Evolutionary conservation across 164 flowering plant genomes (phyloP), one percentile per base, ranked within the genome.

Genomic region (Brasenia schreberi): DNA sequence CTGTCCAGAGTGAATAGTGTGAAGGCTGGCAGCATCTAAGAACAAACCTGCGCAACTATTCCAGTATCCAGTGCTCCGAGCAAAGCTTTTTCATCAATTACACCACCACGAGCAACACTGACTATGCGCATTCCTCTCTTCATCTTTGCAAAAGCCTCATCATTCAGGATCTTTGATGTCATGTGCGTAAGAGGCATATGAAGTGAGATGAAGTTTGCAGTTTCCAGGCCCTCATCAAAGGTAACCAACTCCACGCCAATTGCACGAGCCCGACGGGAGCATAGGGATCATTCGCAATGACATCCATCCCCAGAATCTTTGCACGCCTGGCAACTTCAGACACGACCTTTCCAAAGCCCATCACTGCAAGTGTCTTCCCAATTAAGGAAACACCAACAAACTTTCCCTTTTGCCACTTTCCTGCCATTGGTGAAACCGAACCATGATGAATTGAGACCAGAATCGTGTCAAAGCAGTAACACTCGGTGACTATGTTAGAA

Each of bases 181-280:
- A 90, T 67, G 62, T 93, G 84, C 23, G 96, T 89, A 43, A 89
- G 88, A 53, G 96, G 93, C 96, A 87, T 87, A 74, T 89, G 93
- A 69, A 89, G 77, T 3, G 96, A 89, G 76, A 89, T 81, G 81
- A 89, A 89, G 73, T 89, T 93, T 18, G 96, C 88, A 62, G 82
- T 74, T 5, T 85, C 64, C 42, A 89, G 62, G 65, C 91, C 96
- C 69, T 85, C 89, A 49, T 89, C 93, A 77, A 87, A 87, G 70
- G 78, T 64, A 62, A 87, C 93, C 65, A 89, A 82, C 27, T 89
- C 93, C 62, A 87, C 96, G 23, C 96, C 96, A 5, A 89, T 76
- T n/a, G 96, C 96, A 60, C 84, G 89, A 18, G 96, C 96, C 61
- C 96, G 86, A 90, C 93, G n/a, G 93, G 87, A 19, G 96, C 93